A percentile compares a stretch with the other conserved stretches of the same genome.
Conservation (phyloP, 768 basidiomycete species). For the Naganishia antarctica region DNA sequence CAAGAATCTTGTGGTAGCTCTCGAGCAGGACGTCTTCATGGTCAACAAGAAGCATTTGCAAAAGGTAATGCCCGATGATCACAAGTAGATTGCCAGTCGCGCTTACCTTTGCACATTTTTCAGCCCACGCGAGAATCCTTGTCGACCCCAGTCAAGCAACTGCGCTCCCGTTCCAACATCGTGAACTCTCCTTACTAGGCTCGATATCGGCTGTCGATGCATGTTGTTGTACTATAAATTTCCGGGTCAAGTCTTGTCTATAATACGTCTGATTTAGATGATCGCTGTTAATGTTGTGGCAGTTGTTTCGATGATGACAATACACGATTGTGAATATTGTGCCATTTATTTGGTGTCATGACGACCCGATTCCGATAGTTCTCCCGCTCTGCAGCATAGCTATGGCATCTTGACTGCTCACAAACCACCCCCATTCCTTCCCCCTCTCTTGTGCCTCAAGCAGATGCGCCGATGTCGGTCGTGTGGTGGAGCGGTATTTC, state of each 20-base stretch:
- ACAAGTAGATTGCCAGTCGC: no score
- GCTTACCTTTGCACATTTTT: neutral
- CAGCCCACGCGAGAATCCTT: conserved; percentile 33
- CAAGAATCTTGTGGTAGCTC: conserved; percentile 92
- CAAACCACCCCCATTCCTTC: conserved; percentile 29
- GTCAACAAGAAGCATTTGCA: conserved; percentile 89
- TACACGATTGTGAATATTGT: no score
- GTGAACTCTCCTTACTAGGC: conserved; percentile 42
- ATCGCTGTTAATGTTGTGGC: no score
- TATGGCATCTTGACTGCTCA: conserved; percentile 19
- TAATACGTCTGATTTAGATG: conserved; percentile 3
- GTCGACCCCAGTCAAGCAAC: conserved; percentile 35
- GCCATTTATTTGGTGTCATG: neutral
- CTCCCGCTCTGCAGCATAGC: conserved; percentile 12
- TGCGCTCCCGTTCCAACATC: conserved; percentile 38
- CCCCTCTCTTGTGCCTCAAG: neutral
- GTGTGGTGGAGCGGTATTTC: conserved; percentile 35
- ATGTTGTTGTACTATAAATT: conserved; percentile 2
- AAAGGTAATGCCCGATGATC: no score
- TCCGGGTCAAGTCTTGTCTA: conserved; percentile 8
- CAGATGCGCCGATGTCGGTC: neutral
- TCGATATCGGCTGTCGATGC: neutral
- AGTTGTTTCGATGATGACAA: neutral
- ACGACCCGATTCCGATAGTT: conserved; percentile 16
- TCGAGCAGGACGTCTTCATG: conserved; percentile 87